Evolutionary conservation across 2,329 filamentous ascomycete genomes (phyloP), one percentile per base, ranked within the genome.

Genomic region (Alternaria arbusti): DNA sequence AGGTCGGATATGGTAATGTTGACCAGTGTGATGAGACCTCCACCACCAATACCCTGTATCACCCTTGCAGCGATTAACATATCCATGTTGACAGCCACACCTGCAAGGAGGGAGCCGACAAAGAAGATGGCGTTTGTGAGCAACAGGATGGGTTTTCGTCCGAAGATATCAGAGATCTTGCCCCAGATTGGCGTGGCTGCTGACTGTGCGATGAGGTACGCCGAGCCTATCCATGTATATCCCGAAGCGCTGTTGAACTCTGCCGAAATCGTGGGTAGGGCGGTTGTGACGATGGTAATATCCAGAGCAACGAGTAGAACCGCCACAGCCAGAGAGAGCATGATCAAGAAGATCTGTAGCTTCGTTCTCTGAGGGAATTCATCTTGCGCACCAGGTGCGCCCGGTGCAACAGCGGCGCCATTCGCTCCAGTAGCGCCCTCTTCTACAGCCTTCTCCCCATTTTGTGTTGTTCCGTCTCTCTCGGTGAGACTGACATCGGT

Each of bases 81-180:
- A 26, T 84, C 81, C 69, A 90, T 86, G 65, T 83, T 88, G 59
- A 83, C 82, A 8, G 87, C 82, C 25, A 89, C 70, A 2, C 84
- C 89, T 43, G 87, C 87, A n/a, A 91, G 81, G 57, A 90, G 77
- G 32, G 86, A 89, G 23, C 87, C 88, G 15, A 88, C 76, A 58
- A 91, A 84, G 80, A 91, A 91, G 23, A 89, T 79, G 17, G 84
- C 78, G 62, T 89, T 89, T 17, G 88, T 88, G 4, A 85, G 69
- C 13, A 91, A 79, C 28, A 91, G 79, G 52, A 89, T 84, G 12
- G 85, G 85, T 70, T 91, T 91, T 44, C 89, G 83, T 3, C 89
- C 89, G 79, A 87, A 91, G 61, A 91, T 90, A 80, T 91, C 89
- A 47, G 86, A 88, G 22, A 90, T 79, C 71, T 90, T 90, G 22